Evolutionary conservation across 495 filamentous ascomycete genomes (phyloP), one percentile per base, ranked within the genome.

Genomic region (Thozetella sp.): DNA sequence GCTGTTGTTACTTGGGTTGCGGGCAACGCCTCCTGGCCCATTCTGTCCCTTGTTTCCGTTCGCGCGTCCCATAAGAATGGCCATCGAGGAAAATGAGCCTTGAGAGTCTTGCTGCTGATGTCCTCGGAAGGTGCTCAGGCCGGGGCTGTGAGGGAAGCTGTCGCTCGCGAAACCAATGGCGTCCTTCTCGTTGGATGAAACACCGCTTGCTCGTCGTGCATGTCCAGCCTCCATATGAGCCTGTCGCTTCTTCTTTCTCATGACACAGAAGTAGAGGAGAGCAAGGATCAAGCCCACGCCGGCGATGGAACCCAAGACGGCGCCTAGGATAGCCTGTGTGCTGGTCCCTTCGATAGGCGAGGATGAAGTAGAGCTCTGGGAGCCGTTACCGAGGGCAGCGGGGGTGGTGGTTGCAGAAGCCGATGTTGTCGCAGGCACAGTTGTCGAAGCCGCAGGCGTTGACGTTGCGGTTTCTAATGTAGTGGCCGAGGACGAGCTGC

Each of bases 271-370:
- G 17, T 97, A 80, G 2, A 91, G 61, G 10, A 87, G 56, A 12
- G 89, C 76, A n/a, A 97, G 72, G 11, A 97, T 69, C 1, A 88
- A 71, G 17, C 85, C 88, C 51, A 90, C 71, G 1, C 89, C 93
- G 55, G 92, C 81, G 22, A 97, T 83, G 17, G 87, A 85, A 2
- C 93, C 93, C 0, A 99, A 81, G 1, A 90, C 89, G 40, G 88
- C 89, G 51, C 90, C 93, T 1, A 99, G 82, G 27, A 96, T 88
- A 19, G 80, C 65, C 19, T 70, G 72, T 26, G 53, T 43, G 51
- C 59, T 48, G 58, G 58, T 34, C 63, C 51, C 6, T 70, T 58
- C 64, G 63, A 57, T 24, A 58, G 58, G 48, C 43, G 53, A 50
- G 43, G 45, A 40, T 37, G 61, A 20, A 48, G 4, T 48, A 3